Percentiles rank a stretch among this genome's conserved stretches.
These are phyloP conservation scores for Amoebophrya sp. DNA, from an alignment of 169 alveolate species.

Conservation along the genomic window DNA sequence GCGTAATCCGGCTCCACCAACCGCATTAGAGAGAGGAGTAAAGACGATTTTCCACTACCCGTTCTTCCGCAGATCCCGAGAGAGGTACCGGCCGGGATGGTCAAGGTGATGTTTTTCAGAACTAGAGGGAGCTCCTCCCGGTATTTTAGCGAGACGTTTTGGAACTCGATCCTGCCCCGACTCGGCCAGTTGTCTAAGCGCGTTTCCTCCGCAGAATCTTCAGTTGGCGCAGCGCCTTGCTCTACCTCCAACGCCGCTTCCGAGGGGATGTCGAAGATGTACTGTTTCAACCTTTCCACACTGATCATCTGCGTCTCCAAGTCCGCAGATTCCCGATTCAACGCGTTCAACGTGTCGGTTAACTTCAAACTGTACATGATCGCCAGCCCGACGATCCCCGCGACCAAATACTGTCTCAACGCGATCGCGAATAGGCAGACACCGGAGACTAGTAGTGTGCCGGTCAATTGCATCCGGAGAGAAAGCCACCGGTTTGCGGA, in stretches of 20 bases:
- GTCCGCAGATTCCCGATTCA: constrained; percentile 9
- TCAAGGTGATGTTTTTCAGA: not conserved
- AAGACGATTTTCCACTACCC: not conserved
- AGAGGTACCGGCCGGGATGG: not conserved
- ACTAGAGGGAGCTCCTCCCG: constrained; percentile 2
- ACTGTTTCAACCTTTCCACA: not conserved
- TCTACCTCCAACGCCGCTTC: not conserved
- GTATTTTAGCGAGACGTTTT: not conserved
- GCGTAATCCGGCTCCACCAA: not conserved
- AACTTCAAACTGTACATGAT: not conserved
- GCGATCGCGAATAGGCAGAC: not conserved
- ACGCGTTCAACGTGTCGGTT: not conserved
- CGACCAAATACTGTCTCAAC: not conserved
- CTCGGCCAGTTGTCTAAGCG: too few species aligned
- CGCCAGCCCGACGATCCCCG: not conserved
- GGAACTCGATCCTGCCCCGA: not conserved
- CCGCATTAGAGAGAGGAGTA: not conserved
- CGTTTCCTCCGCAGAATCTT: not conserved
- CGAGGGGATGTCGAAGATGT: not conserved
- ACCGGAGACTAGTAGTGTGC: not conserved
- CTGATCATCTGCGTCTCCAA: not conserved
- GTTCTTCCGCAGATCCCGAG: not conserved
- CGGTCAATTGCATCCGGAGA: not conserved
- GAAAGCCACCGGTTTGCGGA: not conserved
- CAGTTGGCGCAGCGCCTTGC: too few species aligned